Base-by-base conservation (phyloP, 208 protist genomes). In the Jaenimonas drosophilae region DNA sequence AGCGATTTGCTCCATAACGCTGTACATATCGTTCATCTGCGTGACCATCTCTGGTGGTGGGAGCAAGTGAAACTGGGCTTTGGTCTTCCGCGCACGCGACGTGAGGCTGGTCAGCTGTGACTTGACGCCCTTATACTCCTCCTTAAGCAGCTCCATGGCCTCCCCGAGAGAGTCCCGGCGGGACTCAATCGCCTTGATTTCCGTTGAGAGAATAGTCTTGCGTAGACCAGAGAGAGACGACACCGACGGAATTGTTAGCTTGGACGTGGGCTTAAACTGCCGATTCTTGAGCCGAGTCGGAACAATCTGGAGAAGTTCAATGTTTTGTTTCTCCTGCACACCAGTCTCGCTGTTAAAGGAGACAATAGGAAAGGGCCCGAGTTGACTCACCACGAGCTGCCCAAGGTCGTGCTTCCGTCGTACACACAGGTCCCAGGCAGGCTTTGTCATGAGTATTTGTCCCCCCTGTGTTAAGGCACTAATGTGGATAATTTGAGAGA, bases 1-100 rank as follows among this genome's bases (percentile, higher is more conserved):
- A 0, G 75, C 85, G 25, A 93, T 68, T 53, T 75, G 69, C 43
- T 93, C 80, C 70, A 85, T 73, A 3, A 88, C 68, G 33, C 37
- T 59, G 61, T 88, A 93, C 20, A 93, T 65, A 44, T 89, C 75
- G 52, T 89, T 89, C 66, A 93, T 64, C 56, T 88, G 75, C 21
- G 33, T 44, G 19, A 88, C 71, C 80, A 93, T 89, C 51, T 88
- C 85, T 0, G 64, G 64, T 4, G 85, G 85, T 12, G 80, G 76
- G 9, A 93, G 60, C 3, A 88, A 48, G 49, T 89, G 85, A 61
- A 93, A 93, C 49, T 88, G 70, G 21, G 69, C 53, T 33, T 64
- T 78, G 5, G 48, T 43, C 16, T 63, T 40, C 12, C 76, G 62
- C 17, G 75, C 54, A 1, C 64, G 71, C 3, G 58, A 45, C 14